Percentiles rank a stretch among this genome's conserved stretches.
Conservation (phyloP, 2,329 filamentous ascomycete genomes). For the Aspergillus piperis region DNA sequence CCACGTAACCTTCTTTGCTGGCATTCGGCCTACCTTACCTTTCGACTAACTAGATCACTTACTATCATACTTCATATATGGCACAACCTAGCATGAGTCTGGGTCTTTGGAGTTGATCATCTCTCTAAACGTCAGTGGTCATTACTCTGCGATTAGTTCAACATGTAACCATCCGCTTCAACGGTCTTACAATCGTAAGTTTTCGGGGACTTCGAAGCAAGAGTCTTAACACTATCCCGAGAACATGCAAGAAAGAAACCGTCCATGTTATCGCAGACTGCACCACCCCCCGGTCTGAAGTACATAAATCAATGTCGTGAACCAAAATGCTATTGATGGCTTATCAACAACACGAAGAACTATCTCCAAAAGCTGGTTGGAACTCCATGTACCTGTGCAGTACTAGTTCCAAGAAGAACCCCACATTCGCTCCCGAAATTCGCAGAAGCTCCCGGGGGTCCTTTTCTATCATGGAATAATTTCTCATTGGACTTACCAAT, state of each 20-base stretch:
- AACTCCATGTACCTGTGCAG: not conserved
- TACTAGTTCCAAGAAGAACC: not conserved
- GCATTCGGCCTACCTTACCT: not conserved
- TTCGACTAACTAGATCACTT: not conserved
- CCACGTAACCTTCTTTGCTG: not conserved
- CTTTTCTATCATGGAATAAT: conserved; percentile 9
- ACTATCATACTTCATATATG: too few species aligned
- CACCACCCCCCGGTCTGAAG: not conserved
- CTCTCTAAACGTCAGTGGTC: too few species aligned
- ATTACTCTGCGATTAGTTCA: too few species aligned
- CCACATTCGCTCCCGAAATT: conserved; percentile 16
- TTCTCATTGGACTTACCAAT: conserved; percentile 12
- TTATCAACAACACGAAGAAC: not conserved
- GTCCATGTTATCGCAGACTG: not conserved
- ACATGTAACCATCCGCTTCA: too few species aligned
- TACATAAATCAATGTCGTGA: conserved; percentile 2
- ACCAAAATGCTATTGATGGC: not conserved
- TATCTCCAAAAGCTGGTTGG: not conserved
- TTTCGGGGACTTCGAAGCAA: not conserved
- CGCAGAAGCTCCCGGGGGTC: conserved; percentile 2
- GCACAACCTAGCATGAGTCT: too few species aligned
- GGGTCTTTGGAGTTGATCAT: too few species aligned
- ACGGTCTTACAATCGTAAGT: not conserved
- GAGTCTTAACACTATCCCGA: not conserved
- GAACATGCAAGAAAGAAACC: not conserved